Conservation (phyloP, 768 basidiomycete species). For the Amylocystis lapponica region DNA sequence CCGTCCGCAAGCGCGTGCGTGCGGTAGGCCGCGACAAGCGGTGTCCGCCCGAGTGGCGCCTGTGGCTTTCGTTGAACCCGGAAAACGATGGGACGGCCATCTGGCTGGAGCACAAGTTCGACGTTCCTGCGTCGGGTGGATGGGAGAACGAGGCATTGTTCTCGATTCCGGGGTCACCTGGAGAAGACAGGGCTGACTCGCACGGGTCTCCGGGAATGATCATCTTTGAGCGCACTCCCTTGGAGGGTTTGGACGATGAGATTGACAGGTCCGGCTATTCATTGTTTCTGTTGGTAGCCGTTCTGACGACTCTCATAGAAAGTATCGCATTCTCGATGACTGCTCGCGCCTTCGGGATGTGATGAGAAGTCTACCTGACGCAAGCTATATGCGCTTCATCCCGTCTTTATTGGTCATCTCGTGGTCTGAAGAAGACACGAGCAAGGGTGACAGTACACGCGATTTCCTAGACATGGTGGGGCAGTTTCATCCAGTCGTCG, state of each 20-base stretch:
- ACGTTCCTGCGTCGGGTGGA: slow-evolving; percentile 55
- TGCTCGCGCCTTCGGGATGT: slow-evolving; percentile 65
- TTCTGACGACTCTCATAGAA: slow-evolving; percentile 33
- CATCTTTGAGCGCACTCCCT: slow-evolving; percentile 70
- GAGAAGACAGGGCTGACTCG: slow-evolving; percentile 12
- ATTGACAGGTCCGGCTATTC: slow-evolving; percentile 50
- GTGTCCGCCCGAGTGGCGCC: slow-evolving; percentile 42
- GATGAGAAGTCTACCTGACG: slow-evolving; percentile 42
- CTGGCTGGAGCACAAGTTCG: slow-evolving; percentile 75
- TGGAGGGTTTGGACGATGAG: slow-evolving; percentile 56
- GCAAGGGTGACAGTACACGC: slow-evolving; percentile 23
- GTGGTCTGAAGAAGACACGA: slow-evolving; percentile 47
- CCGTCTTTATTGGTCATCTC: slow-evolving; percentile 57
- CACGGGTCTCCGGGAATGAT: slow-evolving; percentile 56
- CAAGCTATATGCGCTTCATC: slow-evolving; percentile 46
- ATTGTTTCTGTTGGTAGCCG: not conserved
- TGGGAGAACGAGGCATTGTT: slow-evolving; percentile 60
- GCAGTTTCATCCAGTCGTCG: slow-evolving; percentile 1
- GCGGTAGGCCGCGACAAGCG: slow-evolving; percentile 19
- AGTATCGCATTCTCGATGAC: slow-evolving; percentile 69
- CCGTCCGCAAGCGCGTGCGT: slow-evolving; percentile 35
- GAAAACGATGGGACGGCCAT: slow-evolving; percentile 73
- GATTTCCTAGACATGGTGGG: slow-evolving; percentile 63
- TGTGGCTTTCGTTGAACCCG: slow-evolving; percentile 74
- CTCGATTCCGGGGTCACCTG: slow-evolving; percentile 45